Evolutionary conservation across 2,329 filamentous ascomycete genomes (phyloP).

Genomic region (Rasamsonia emersonii): DNA sequence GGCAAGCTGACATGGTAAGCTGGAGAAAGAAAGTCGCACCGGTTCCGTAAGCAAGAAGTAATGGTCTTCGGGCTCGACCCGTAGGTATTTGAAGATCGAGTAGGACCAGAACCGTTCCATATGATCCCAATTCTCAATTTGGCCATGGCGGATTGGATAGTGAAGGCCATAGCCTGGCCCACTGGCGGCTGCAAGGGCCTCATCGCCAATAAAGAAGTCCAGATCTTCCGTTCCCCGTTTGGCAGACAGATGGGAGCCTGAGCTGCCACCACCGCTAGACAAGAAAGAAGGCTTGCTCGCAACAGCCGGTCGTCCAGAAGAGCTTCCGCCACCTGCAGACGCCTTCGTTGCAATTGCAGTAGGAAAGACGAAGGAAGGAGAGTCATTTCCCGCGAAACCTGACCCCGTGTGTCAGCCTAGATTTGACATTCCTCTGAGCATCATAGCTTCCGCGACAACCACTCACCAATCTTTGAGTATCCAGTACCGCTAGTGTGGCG

Average conservation of each 20-base stretch:
- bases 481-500: conserved; percentile 73
- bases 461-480: conserved; percentile 93
- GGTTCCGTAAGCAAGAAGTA: conserved; percentile 97
- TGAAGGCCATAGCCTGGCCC: conserved; percentile 94
- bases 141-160: conserved; percentile 94
- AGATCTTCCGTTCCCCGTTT: conserved; percentile 97
- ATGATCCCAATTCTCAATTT: conserved; percentile 99
- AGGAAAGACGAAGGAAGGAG: conserved; percentile 97
- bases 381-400: conserved; percentile 99
- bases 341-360: conserved; percentile 97
- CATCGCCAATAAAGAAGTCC: conserved; percentile 98
- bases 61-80: conserved; percentile 97
- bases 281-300: conserved; percentile 94
- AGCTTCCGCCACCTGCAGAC: conserved; percentile 56
- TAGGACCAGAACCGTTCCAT: conserved; percentile 99
- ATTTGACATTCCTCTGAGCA: conserved; percentile 6
- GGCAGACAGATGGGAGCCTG: conserved; percentile 69
- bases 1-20: too few relatives aligned
- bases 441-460: conserved; percentile 4
- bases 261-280: conserved; percentile 79
- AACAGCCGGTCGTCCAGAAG: conserved; percentile 78
- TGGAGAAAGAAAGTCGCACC: conserved; percentile 44
- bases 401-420: conserved; percentile 25
- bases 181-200: conserved; percentile 73
- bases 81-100: conserved; percentile 98